phyloP scores from a whole-genome alignment of 2,329 filamentous ascomycete species.

The Hypoxylon sp. region DNA sequence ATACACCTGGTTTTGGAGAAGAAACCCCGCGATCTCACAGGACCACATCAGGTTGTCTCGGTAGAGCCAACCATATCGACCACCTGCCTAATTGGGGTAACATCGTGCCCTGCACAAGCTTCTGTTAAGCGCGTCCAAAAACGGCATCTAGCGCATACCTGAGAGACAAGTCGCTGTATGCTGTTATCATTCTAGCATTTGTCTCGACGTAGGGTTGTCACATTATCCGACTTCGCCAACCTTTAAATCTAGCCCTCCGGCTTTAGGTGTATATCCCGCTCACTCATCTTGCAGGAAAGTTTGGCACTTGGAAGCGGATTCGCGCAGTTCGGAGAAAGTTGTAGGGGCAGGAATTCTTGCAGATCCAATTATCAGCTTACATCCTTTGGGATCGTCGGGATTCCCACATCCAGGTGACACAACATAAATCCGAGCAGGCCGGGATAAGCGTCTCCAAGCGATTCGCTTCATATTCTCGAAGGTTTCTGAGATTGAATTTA shows the following conservation, averaged over 20 bases:
- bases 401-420: constrained; percentile 38
- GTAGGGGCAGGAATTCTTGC: constrained; percentile 29
- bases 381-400: constrained; percentile 30
- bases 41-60: constrained; percentile 51
- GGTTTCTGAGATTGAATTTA: constrained; percentile 23
- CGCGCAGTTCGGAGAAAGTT: constrained; percentile 33
- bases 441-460: constrained; percentile 15
- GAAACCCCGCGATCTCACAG: constrained; percentile 45
- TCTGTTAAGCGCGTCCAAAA: constrained; percentile 38
- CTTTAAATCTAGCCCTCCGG: constrained; percentile 28
- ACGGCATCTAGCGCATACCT: constrained; percentile 37
- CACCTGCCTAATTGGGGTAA: constrained; percentile 55
- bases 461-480: constrained; percentile 40
- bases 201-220: constrained; percentile 40
- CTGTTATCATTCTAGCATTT: constrained; percentile 37
- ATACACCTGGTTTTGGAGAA: constrained; percentile 39
- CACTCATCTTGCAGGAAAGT: constrained; percentile 28
- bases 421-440: constrained; percentile 42
- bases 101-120: constrained; percentile 48
- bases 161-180: constrained; percentile 29
- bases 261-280: constrained; percentile 33
- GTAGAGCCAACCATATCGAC: constrained; percentile 44
- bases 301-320: constrained; percentile 32
- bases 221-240: constrained; percentile 41
- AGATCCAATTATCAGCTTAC: constrained; percentile 32